These are phyloP conservation scores for Malassezia restricta DNA, from an alignment of 1,284 basidiomycete genomes.

Conservation along the genomic window DNA sequence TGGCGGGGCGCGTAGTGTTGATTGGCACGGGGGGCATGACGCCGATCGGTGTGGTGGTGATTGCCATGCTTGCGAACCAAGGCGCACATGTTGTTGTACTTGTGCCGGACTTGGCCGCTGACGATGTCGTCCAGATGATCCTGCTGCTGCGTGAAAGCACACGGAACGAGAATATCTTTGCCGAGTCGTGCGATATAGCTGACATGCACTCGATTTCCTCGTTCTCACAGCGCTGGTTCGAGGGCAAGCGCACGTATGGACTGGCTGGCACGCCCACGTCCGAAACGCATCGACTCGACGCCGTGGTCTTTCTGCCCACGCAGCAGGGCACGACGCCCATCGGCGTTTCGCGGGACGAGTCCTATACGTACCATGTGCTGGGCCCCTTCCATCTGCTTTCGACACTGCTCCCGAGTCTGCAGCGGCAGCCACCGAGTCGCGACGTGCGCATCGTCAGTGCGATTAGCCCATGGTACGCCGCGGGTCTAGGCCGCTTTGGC, in stretches of 20 bases:
- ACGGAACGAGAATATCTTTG: constrained; percentile 30
- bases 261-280: constrained; percentile 15
- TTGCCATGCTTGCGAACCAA: constrained; percentile 27
- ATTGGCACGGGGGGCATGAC: constrained; percentile 29
- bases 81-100: constrained; percentile 35
- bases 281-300: constrained; percentile 14
- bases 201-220: constrained; percentile 18
- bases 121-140: constrained; percentile 23
- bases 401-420: constrained; percentile 25
- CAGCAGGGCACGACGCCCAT: constrained; percentile 5
- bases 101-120: constrained; percentile 16
- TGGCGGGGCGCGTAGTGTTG: constrained; percentile 25
- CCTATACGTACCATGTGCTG: constrained; percentile 23
- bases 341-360: constrained; percentile 1
- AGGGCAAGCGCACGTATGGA: constrained; percentile 12
- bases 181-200: constrained; percentile 34
- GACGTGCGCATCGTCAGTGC: constrained; percentile 32
- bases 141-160: constrained; percentile 32
- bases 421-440: constrained; percentile 26
- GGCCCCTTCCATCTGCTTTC: constrained; percentile 34
- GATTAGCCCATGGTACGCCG: constrained; percentile 35
- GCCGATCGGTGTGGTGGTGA: constrained; percentile 27
- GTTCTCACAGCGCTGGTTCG: constrained; percentile 31
- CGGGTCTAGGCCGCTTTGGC: constrained; percentile 25
- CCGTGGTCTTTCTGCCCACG: constrained; percentile 15